Evolutionary conservation across 352 stramenopile genomes (phyloP).

Genomic region (Pythium oligandrum): DNA sequence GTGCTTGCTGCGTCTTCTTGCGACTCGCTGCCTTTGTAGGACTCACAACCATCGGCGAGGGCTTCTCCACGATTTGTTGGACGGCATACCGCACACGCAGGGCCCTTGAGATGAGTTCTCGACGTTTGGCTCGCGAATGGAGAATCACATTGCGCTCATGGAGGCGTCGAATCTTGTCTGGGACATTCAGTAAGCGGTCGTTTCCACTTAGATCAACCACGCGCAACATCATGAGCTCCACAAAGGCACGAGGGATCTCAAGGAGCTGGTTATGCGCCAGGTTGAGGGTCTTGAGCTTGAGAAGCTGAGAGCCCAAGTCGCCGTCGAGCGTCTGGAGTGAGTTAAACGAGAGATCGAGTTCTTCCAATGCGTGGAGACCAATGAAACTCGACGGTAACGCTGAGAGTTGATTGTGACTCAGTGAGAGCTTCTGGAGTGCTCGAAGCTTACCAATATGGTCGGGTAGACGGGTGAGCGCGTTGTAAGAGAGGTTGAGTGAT

Average conservation of each 20-base stretch:
- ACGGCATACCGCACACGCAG: slow-evolving; percentile 33
- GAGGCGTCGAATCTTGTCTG: slow-evolving; percentile 52
- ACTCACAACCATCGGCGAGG: too few species aligned
- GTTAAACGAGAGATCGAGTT: slow-evolving; percentile 40
- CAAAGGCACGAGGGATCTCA: slow-evolving; percentile 22
- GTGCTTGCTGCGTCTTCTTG: too few species aligned
- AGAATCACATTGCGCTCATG: slow-evolving; percentile 60
- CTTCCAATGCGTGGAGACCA: slow-evolving; percentile 31
- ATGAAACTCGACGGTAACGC: slow-evolving; percentile 24
- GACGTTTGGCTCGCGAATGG: slow-evolving; percentile 51
- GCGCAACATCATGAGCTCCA: slow-evolving; percentile 23
- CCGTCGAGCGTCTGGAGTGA: slow-evolving; percentile 27
- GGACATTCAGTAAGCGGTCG: slow-evolving; percentile 19
- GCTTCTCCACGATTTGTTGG: not conserved
- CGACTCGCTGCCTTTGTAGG: too few species aligned
- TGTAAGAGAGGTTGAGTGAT: slow-evolving; percentile 36
- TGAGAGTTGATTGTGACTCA: slow-evolving; percentile 34
- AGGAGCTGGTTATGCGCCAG: slow-evolving; percentile 35
- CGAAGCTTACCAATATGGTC: slow-evolving; percentile 26
- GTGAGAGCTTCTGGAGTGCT: slow-evolving; percentile 38
- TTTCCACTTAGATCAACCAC: slow-evolving; percentile 47
- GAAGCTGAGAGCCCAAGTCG: slow-evolving; percentile 21
- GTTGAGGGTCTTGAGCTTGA: slow-evolving; percentile 33
- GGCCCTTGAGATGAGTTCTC: slow-evolving; percentile 55
- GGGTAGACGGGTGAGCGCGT: slow-evolving; percentile 29